Evolutionary conservation across 2,329 filamentous ascomycete species (phyloP).

Genomic region (Cordyceps militaris): DNA sequence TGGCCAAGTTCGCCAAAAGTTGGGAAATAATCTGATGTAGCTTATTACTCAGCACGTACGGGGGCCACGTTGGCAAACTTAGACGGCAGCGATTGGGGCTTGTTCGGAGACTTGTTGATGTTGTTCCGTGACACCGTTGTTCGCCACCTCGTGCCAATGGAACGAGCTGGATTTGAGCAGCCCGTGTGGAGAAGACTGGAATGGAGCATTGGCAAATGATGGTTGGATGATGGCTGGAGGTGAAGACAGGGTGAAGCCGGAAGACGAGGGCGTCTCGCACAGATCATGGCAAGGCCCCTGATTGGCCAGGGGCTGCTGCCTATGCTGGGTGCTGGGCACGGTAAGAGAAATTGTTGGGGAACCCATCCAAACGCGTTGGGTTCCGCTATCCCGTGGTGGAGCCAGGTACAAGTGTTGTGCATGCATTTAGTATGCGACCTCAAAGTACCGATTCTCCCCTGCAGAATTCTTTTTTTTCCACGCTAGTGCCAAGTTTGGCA

Average conservation of each 20-base stretch:
- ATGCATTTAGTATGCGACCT: neutral
- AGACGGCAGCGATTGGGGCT: too few species aligned
- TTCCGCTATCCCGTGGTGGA: conserved; percentile 6
- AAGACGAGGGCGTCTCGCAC: neutral
- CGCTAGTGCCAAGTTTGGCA: neutral
- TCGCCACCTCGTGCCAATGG: neutral
- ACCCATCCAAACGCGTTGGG: conserved; percentile 6
- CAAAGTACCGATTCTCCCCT: neutral
- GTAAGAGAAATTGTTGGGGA: conserved; percentile 10
- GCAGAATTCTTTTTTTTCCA: neutral
- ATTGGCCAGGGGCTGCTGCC: neutral
- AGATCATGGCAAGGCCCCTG: neutral
- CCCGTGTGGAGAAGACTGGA: neutral
- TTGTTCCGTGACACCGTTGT: neutral
- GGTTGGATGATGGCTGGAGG: neutral
- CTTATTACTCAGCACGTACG: too few species aligned
- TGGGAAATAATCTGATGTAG: neutral
- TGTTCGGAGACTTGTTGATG: neutral
- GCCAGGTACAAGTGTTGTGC: neutral
- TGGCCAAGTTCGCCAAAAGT: neutral
- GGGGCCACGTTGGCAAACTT: too few species aligned
- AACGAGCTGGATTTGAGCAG: neutral
- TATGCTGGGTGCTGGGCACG: neutral
- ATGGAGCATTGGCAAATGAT: neutral
- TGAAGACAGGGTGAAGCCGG: neutral